These are phyloP conservation scores for Arabidopsis lyrata DNA, from an alignment of 441 rosid genomes.

Conservation along the genomic window DNA sequence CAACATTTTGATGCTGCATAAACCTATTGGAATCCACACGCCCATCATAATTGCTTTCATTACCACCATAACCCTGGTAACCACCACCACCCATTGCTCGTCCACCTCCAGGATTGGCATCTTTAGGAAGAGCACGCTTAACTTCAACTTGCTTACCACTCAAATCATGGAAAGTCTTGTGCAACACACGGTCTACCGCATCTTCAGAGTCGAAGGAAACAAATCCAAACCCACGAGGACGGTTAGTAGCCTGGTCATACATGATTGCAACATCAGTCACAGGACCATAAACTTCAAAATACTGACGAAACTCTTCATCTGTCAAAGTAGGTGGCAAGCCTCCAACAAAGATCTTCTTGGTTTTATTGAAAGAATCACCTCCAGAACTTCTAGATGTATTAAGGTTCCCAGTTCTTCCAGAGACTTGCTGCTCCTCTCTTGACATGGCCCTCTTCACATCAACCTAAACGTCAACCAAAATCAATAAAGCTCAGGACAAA, in stretches of 20 bases:
- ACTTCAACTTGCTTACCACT: conserved; percentile 95
- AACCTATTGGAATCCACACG: conserved; percentile 82
- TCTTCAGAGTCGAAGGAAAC: conserved; percentile 92
- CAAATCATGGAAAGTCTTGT: conserved; percentile 84
- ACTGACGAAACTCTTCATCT: conserved; percentile 87
- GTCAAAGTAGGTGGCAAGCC: conserved; percentile 91
- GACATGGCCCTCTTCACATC: conserved; percentile 95
- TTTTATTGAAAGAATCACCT: conserved; percentile 62
- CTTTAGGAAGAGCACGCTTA: conserved; percentile 94
- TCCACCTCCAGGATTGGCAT: conserved; percentile 84
- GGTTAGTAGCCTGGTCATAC: conserved; percentile 90
- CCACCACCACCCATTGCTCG: conserved; percentile 72
- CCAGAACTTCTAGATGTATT: conserved; percentile 65
- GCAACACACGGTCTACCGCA: conserved; percentile 87
- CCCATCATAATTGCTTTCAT: conserved; percentile 62
- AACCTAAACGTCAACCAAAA: conserved; percentile 57
- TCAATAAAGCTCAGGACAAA: conserved; percentile 6
- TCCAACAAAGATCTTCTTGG: conserved; percentile 95
- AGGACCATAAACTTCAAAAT: conserved; percentile 82
- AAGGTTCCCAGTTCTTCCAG: conserved; percentile 61
- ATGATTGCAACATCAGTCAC: conserved; percentile 92
- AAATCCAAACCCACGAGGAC: conserved; percentile 99
- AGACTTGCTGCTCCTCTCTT: conserved; percentile 91
- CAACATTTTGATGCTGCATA: conserved; percentile 69
- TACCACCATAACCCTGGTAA: conserved; percentile 74